phyloP scores from a whole-genome alignment of 1,284 basidiomycete species.

The Sphaerobolus stellatus region DNA sequence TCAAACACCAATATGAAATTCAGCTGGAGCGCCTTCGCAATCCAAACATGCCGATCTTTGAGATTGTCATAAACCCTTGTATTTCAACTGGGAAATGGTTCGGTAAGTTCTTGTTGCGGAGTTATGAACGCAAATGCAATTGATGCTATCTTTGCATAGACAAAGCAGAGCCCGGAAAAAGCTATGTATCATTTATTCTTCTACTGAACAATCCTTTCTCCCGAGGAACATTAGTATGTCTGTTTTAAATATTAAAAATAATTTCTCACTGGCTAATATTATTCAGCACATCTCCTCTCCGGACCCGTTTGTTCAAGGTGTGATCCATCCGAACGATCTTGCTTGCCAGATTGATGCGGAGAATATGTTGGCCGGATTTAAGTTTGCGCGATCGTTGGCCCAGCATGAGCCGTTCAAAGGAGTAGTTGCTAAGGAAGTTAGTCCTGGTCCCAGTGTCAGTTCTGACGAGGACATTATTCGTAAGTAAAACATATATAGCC shows the following conservation, averaged over 20 bases:
- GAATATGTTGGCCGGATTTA: constrained; percentile 21
- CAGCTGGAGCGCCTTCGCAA: constrained; percentile 24
- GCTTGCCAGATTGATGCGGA: background rate
- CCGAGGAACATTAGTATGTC: constrained; percentile 30
- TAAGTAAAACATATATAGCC: background rate
- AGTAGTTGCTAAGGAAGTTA: constrained; percentile 4
- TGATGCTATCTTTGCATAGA: constrained; percentile 1
- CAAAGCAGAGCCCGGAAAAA: constrained; percentile 16
- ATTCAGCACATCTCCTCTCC: constrained; percentile 26
- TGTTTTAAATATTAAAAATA: background rate
- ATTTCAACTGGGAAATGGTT: constrained; percentile 18
- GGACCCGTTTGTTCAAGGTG: constrained; percentile 31
- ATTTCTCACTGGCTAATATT: background rate
- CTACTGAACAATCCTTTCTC: constrained; percentile 19
- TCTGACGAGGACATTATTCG: background rate
- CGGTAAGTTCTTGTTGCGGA: constrained; percentile 17
- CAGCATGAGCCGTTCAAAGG: constrained; percentile 29
- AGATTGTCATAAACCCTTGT: constrained; percentile 18
- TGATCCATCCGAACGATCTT: constrained; percentile 38
- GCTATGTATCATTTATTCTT: constrained; percentile 14
- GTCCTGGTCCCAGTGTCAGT: background rate
- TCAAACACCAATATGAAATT: constrained; percentile 25
- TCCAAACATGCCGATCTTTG: constrained; percentile 18
- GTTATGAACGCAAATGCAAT: background rate
- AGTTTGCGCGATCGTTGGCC: constrained; percentile 36